A percentile compares a stretch with the other conserved stretches of the same genome.
Conservation (phyloP, 225 moss, liverwort and hornwort species). For the Antitrichia curtipendula region DNA sequence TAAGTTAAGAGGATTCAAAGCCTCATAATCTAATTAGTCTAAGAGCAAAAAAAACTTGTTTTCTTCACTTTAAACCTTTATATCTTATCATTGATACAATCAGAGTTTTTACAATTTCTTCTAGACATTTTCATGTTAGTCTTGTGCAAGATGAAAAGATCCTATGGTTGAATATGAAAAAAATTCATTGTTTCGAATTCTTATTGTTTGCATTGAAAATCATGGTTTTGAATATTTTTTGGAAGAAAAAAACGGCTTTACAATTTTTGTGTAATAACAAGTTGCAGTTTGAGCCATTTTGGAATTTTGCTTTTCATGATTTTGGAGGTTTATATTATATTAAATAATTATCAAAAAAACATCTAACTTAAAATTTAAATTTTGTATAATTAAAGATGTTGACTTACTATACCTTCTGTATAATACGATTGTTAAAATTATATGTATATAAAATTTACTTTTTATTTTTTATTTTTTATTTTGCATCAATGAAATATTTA, state of each 20-base stretch:
- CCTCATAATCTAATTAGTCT: accelerated
- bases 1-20: too few species aligned
- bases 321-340: neutral
- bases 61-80: too few species aligned
- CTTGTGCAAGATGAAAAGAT: too few species aligned
- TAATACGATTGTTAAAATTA: neutral
- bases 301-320: neutral
- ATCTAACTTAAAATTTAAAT: neutral
- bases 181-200: too few species aligned
- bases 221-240: too few species aligned
- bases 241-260: too few species aligned
- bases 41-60: too few species aligned
- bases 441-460: neutral
- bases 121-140: too few species aligned
- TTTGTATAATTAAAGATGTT: neutral
- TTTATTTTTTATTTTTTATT: neutral
- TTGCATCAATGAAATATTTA: accelerated
- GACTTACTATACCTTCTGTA: neutral
- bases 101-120: too few species aligned
- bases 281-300: neutral
- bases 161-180: too few species aligned
- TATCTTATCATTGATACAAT: too few species aligned
- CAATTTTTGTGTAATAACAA: neutral
- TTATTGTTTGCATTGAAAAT: too few species aligned
- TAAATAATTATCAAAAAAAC: neutral